Evolutionary conservation across 2,329 filamentous ascomycete genomes (phyloP), one percentile per base, ranked within the genome.

Genomic region (Fusarium kyushuense): DNA sequence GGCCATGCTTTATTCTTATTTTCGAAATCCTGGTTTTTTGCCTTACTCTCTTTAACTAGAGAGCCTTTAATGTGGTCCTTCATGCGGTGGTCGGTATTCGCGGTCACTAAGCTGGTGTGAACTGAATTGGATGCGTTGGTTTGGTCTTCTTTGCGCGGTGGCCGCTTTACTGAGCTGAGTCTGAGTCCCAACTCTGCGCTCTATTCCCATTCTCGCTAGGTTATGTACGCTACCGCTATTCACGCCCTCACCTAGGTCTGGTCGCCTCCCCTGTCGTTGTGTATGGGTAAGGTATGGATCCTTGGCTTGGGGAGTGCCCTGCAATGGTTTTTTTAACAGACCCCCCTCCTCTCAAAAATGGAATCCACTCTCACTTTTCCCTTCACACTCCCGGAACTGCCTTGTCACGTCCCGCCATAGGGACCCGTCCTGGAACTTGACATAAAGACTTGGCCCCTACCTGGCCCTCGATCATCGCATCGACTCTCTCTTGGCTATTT

Each of bases 361-460:
- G 25, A 65, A 69, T 64, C 67, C 69, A 74, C 71, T 51, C 42
- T 67, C 54, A 64, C 58, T 70, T 67, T 60, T 53, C 40, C 54
- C 54, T 64, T 63, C 66, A 49, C 63, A 66, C 67, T 70, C 63
- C 67, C 67, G 66, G 59, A 66, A 60, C 51, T 67, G 66, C 69
- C 70, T 70, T 73, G 71, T 73, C 72, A 72, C 72, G 67, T 74
- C 72, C 72, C 72, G 71, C 71, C 63, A 63, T 65, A 64, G 65
- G 71, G 72, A 74, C 70, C 72, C 69, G 56, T 69, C 65, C 63
- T 73, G 69, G 72, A 66, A 71, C 67, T 63, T 73, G 72, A 74
- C 72, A 74, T 74, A 74, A 74, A 74, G 71, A 67, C 72, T 73
- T 74, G 72, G 69, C 68, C 71, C 71, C 65, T 72, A 73, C 72